These are phyloP conservation scores for Beverwykella pulmonaria DNA, from an alignment of 495 filamentous ascomycete species.

Conservation along the genomic window DNA sequence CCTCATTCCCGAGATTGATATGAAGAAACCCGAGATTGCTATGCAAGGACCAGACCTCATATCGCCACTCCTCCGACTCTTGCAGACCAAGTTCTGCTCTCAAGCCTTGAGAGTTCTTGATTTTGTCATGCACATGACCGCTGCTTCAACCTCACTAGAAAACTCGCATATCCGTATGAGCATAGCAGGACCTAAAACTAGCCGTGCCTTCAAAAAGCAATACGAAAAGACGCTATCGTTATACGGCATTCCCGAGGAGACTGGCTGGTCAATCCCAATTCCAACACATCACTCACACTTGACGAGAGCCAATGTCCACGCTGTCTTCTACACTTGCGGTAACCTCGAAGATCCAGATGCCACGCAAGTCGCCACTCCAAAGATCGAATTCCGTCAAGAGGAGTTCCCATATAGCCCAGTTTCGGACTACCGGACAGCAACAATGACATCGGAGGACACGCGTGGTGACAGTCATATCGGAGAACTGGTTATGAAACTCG, in stretches of 20 bases:
- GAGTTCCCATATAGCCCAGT: slow-evolving; percentile 85
- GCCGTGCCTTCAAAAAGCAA: slow-evolving; percentile 80
- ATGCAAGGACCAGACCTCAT: slow-evolving; percentile 93
- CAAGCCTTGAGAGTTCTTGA: slow-evolving; percentile 89
- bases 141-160: slow-evolving; percentile 75
- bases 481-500: slow-evolving; percentile 85
- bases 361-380: slow-evolving; percentile 70
- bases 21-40: slow-evolving; percentile 87
- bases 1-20: slow-evolving; percentile 88
- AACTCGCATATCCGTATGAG: slow-evolving; percentile 94
- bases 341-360: slow-evolving; percentile 57
- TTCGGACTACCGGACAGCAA: slow-evolving; percentile 72
- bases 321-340: slow-evolving; percentile 89
- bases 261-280: slow-evolving; percentile 94
- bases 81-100: slow-evolving; percentile 92
- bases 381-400: slow-evolving; percentile 89
- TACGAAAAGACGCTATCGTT: slow-evolving; percentile 92
- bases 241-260: slow-evolving; percentile 94
- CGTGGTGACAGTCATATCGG: slow-evolving; percentile 75
- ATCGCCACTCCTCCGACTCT: slow-evolving; percentile 82
- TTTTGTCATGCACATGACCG: slow-evolving; percentile 90
- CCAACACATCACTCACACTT: slow-evolving; percentile 83
- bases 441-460: slow-evolving; percentile 88
- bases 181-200: slow-evolving; percentile 79
- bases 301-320: slow-evolving; percentile 90